Percentiles rank a stretch among this genome's conserved stretches.
phyloP scores from a whole-genome alignment of 2,329 filamentous ascomycete genomes.

The Colletotrichum liaoningense region DNA sequence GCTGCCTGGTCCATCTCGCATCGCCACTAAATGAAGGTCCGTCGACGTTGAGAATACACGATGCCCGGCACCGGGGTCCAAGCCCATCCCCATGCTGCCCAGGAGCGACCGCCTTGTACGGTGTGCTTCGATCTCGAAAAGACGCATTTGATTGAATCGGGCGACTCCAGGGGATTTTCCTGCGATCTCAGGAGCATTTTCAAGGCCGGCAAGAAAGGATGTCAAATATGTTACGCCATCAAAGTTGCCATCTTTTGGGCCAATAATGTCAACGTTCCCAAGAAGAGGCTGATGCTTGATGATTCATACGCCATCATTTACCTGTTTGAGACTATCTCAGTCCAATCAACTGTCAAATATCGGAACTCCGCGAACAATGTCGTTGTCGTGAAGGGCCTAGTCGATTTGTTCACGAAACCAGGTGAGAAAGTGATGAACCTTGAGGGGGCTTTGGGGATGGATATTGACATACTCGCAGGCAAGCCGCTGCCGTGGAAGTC shows the following conservation, averaged over 20 bases:
- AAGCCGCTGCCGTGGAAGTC: slow-evolving; percentile 9
- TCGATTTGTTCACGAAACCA: slow-evolving; percentile 16
- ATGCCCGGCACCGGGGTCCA: background rate
- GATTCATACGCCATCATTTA: background rate
- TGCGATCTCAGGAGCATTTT: background rate
- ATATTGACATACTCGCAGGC: background rate
- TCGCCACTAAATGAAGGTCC: background rate
- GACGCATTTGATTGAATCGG: background rate
- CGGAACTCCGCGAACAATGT: background rate
- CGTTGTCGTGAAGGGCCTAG: too few relatives aligned
- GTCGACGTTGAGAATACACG: too few relatives aligned
- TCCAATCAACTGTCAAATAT: too few relatives aligned
- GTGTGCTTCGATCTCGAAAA: background rate
- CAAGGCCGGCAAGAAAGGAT: slow-evolving; percentile 6
- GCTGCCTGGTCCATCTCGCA: background rate
- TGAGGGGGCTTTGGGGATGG: background rate
- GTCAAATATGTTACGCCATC: slow-evolving; percentile 26
- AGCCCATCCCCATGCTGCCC: background rate
- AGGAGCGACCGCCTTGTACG: background rate
- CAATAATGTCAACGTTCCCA: background rate
- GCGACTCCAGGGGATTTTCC: background rate
- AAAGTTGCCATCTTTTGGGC: background rate
- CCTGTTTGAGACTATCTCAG: background rate
- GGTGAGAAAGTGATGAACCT: background rate
- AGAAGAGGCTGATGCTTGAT: background rate